Evolutionary conservation across 2,329 filamentous ascomycete species (phyloP), one percentile per base, ranked within the genome.

Genomic region (Monosporascus sp.): DNA sequence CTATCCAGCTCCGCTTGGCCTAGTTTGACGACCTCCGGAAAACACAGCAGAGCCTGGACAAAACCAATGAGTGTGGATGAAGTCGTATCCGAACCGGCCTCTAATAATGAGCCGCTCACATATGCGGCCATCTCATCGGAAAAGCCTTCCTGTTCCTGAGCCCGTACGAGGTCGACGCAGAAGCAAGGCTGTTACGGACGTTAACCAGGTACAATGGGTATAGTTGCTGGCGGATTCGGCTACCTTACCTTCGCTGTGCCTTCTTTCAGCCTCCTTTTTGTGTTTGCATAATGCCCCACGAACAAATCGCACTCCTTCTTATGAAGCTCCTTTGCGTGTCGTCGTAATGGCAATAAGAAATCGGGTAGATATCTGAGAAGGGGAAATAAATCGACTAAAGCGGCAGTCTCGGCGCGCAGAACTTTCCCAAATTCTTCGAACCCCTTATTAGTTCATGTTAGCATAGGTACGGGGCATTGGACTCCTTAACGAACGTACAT

Each of bases 21-120:
- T 25, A 53, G 55, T 51, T 54, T 60, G 43, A 57, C 52, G 48
- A 76, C 70, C n/a, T 68, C 66, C 7, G 70, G 70, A 51, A 65
- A 74, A 36, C 69, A 56, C 22, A 70, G 61, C 70, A 74, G 73
- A 1, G 74, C 76, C 43, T 74, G 67, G 5, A 75, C 62, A 55
- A 74, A 75, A 8, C 62, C 67, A 4, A 70, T 56, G 4, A 75
- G 55, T 1, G 66, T 69, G 5, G 66, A 57, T 7, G 67, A 60
- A 7, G 71, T 70, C 0, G 74, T 76, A 54, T 76, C 71, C 0
- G 71, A 67, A 3, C 69, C 70, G 5, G 68, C 70, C 37, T 68
- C 64, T 9, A 69, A 55, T 3, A 65, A 49, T 5, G 54, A 54
- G 2, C 62, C 62, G 48, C 55, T 59, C 15, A 67, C 64, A 50